Base-by-base conservation (phyloP, 805 yeast genomes). In the Candida berthetii region DNA sequence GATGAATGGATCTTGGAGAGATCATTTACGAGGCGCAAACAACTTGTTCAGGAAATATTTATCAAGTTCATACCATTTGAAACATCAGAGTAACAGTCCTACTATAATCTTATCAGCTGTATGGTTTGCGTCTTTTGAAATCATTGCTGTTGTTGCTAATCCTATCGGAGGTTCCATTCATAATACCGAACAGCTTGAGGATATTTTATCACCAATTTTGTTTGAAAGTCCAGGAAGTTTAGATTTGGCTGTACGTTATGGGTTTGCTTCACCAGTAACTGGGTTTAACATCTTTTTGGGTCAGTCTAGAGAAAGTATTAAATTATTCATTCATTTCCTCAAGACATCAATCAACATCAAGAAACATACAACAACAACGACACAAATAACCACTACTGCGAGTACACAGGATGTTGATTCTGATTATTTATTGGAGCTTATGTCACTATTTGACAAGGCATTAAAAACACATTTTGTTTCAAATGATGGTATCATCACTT, bases 21-120 rank as follows among this genome's bases (percentile, higher is more conserved):
- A 81, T 1, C 84, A 79, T 58, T 58, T 78, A 20, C 59, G 68
- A 44, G 82, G 81, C 1, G 84, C 82, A 1, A 78, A 76, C 49
- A 80, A 74, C 42, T 52, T 79, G 17, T 57, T 80, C 6, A 55
- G 78, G 37, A 76, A 73, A 46, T 72, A 74, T 42, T 44, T 29
- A 15, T 29, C 32, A 29, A 29, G 32, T 15, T 29, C 32, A 14
- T 29, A 29, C 32, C 25, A 52, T 29, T 29, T 29, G 45, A 42
- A 18, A 37, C 29, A 59, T 7, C 7, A 11, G 6, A 8, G 20
- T 11, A 14, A 32, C 16, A 32, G 14, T 6, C 35, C 35, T 7
- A 32, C 76, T 9, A 62, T 65, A 31, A 62, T 69, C 1, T 49
- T 74, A 20, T 61, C 77, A 3, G 68, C 71, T 39, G 55, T 61